Base-by-base conservation (phyloP, 176 grass and related monocot genomes). In the Chrysopogon serrulatus region DNA sequence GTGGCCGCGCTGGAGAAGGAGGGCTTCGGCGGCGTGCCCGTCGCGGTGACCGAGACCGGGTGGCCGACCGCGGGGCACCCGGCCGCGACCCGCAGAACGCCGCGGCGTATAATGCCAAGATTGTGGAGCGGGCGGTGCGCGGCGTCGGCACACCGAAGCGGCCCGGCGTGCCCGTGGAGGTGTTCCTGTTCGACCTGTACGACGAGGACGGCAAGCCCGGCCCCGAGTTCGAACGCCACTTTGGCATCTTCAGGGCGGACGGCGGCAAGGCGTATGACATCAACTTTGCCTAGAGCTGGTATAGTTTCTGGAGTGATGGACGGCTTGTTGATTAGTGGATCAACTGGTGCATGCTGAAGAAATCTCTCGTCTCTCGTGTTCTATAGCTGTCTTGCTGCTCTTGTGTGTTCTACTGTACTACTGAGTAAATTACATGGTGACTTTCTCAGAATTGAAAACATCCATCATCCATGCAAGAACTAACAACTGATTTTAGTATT, bases 181-280 rank as follows among this genome's bases (percentile, higher is more conserved):
- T 89, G 24, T 96, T 84, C 86, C 82, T 96, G 73, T 93, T 90
- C 76, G 88, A 91, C 86, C 61, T 93, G 83, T 96, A 89, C 79
- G 86, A 96, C 75, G 91, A 89, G 84, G 85, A 91, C 71, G 84
- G 77, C 49, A 96, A 89, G 81, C 78, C 76, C 3, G 94, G 88
- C 4, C 48, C 49, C 34, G 93, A 92, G 88, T 87, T 88, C 74
- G 90, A 93, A 75, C 72, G 79, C 5, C 90, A 93, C 56, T 91
- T 91, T 42, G 94, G 90, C 34, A 96, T 96, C 73, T 96, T 93
- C 78, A 75, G 62, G 5, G 71, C 76, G 1, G 83, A 96, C 44
- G 88, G 94, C 14, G 79, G 67, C 66, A 89, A 91, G 41, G 79
- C 77, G 24, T 91, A 91, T 31, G 71, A 87, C 37, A 87, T 96